A percentile compares a stretch with the other conserved stretches of the same genome.
These are phyloP conservation scores for Stylonectria norvegica DNA, from an alignment of 2,329 filamentous ascomycete genomes.

Conservation along the genomic window DNA sequence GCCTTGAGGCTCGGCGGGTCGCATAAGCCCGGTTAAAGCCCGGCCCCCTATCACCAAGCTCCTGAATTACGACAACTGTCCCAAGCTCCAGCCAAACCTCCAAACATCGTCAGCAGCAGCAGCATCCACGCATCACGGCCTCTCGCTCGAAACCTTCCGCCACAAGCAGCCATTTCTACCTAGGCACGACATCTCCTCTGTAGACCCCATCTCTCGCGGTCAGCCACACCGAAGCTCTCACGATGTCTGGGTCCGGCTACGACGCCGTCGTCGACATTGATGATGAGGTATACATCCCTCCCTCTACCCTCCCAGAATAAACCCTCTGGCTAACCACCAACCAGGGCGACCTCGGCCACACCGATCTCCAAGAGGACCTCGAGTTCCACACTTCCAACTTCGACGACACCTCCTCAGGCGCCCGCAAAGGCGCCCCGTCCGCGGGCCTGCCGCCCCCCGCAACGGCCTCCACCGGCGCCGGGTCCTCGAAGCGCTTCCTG, in stretches of 20 bases:
- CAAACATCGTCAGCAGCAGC: constrained; percentile 12
- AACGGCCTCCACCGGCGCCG: constrained; percentile 45
- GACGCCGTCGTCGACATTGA: constrained; percentile 98
- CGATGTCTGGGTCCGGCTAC: constrained; percentile 82
- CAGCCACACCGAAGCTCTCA: constrained; percentile 18
- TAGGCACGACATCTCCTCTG: no score
- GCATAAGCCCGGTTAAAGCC: constrained; percentile 21
- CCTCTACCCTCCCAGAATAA: background rate
- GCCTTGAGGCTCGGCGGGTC: constrained; percentile 3
- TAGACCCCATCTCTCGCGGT: no score
- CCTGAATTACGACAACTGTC: constrained; percentile 34
- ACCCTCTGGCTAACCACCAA: constrained; percentile 1
- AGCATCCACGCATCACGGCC: background rate
- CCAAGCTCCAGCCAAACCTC: constrained; percentile 27
- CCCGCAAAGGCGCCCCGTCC: constrained; percentile 45
- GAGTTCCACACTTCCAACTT: constrained; percentile 97
- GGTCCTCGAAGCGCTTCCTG: constrained; percentile 75
- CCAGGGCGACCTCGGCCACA: constrained; percentile 95
- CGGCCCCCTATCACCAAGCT: constrained; percentile 22
- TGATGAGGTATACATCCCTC: constrained; percentile 66
- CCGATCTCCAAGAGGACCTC: constrained; percentile 96
- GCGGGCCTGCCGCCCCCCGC: constrained; percentile 56
- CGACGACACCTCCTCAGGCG: constrained; percentile 53
- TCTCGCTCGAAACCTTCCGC: background rate
- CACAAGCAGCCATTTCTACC: background rate